Evolutionary conservation across 805 yeast species (phyloP), one percentile per base, ranked within the genome.

Genomic region (Diddensiella santjacobensis): DNA sequence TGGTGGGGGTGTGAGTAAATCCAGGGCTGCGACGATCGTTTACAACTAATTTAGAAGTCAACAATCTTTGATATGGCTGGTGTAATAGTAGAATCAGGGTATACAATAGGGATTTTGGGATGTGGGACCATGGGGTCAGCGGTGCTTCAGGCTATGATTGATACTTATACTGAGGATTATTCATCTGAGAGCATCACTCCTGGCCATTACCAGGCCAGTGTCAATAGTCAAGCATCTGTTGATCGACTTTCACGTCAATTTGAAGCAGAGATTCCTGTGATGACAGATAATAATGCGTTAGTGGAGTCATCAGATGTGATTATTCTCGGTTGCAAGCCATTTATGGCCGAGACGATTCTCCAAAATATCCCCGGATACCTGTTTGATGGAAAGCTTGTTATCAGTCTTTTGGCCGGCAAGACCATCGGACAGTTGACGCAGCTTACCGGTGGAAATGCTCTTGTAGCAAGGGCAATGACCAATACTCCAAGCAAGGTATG

Each of bases 91-190:
- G 15, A 45, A 31, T 39, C 29, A 30, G 67, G 64, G 15, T 67
- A 66, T 70, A 83, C 87, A 3, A 69, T 91, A 45, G 77, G 90
- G 15, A 81, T 93, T 24, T 74, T 93, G 47, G 99, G 97, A 30
- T 81, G 96, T 60, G 99, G 99, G 52, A 89, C 86, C 47, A 87
- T 93, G 88, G 98, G 98, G 50, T 84, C 91, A 15, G 96, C 98
- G 8, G 87, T 93, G 41, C 75, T 87, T 26, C 75, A 87, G 10
- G 96, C 98, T 8, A 80, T 86, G 40, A 70, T 87, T 46, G 75
- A 77, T 44, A 64, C 74, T 2, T 8, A 26, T 13, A 13, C 11
- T 20, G 63, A 59, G 35, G 55, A 64, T 23, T 53, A 48, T 41
- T 17, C 52, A 67, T 22, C 73, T 53, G 37, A 43, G n/a, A 35